A percentile compares a stretch with the other conserved stretches of the same genome.
phyloP scores from a whole-genome alignment of 371 early-diverging fungal species.

The Mucor circinelloides region DNA sequence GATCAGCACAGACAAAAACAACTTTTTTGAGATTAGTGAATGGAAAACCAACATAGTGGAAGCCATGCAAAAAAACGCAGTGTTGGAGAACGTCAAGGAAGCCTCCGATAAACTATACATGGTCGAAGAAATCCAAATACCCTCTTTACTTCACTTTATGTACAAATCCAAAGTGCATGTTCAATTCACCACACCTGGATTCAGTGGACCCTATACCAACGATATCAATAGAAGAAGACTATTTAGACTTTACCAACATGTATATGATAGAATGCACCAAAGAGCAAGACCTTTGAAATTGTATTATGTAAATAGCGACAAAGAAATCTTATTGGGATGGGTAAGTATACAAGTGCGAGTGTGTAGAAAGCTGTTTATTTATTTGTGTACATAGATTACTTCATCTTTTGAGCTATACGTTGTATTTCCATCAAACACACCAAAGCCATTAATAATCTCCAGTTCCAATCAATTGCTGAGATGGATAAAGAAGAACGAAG shows the following conservation, averaged over 20 bases:
- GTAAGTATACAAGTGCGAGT: slow-evolving; percentile 39
- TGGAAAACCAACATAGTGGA: slow-evolving; percentile 70
- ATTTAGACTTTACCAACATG: slow-evolving; percentile 65
- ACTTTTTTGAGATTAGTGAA: slow-evolving; percentile 79
- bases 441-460: slow-evolving; percentile 67
- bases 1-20: slow-evolving; percentile 80
- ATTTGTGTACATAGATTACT: slow-evolving; percentile 53
- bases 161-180: slow-evolving; percentile 70
- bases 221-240: slow-evolving; percentile 50
- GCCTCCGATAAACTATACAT: slow-evolving; percentile 40
- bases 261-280: slow-evolving; percentile 68
- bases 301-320: slow-evolving; percentile 58
- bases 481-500: slow-evolving; percentile 79
- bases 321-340: slow-evolving; percentile 75
- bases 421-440: slow-evolving; percentile 69
- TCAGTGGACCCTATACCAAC: slow-evolving; percentile 51
- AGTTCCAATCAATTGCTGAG: slow-evolving; percentile 64
- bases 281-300: slow-evolving; percentile 60
- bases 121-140: slow-evolving; percentile 66
- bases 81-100: slow-evolving; percentile 29
- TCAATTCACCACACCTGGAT: slow-evolving; percentile 73
- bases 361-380: not conserved
- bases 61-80: slow-evolving; percentile 30
- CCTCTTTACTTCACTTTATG: slow-evolving; percentile 74
- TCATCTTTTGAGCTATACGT: slow-evolving; percentile 73